Base-by-base conservation (phyloP, 129 eudicot genomes). In the Escallonia herrerae region DNA sequence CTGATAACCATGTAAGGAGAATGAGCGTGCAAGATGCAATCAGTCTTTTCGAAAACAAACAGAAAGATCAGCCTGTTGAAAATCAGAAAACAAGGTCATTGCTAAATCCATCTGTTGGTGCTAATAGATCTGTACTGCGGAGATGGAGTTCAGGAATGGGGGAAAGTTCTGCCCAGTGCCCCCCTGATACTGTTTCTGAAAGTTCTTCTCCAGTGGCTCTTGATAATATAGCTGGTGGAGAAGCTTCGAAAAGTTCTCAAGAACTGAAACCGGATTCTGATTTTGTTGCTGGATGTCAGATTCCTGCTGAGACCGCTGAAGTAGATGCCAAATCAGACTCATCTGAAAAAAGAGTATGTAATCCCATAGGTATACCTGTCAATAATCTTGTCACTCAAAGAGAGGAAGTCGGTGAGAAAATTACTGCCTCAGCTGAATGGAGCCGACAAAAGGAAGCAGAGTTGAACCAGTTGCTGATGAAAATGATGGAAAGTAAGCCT, bases 1-100 rank as follows among this genome's bases (percentile, higher is more conserved):
- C 82, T 44, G 82, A 89, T 58, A 74, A 40, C 66, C 83, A 82
- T 81, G 84, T 66, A 13, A 56, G 65, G 22, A 81, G 95, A 76
- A 83, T 93, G 76, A 93, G 96, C 14, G 99, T 93, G 53, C 96
- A 86, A 80, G 99, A 90, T 78, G 91, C 89, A 49, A 86, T 93
- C 63, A 93, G 84, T 81, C 83, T 93, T 22, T 89, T 93, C 68
- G 99, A 93, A 82, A 93, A 78, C 74, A 93, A 86, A 82, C 95
- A 89, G 76, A 84, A 52, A 76, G 95, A 89, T 57, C 87, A 81
- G 76, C 64, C 72, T 9, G 78, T 40, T 15, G 91, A 86, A 44
- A 46, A 59, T 46, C 84, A 79, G 63, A 86, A 84, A 79, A 68
- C 65, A 37, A 86, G 49, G 66, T 60, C 81, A 40, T 14, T 64